Conservation (phyloP, 495 filamentous ascomycete genomes). For the Amorphotheca resinae region DNA sequence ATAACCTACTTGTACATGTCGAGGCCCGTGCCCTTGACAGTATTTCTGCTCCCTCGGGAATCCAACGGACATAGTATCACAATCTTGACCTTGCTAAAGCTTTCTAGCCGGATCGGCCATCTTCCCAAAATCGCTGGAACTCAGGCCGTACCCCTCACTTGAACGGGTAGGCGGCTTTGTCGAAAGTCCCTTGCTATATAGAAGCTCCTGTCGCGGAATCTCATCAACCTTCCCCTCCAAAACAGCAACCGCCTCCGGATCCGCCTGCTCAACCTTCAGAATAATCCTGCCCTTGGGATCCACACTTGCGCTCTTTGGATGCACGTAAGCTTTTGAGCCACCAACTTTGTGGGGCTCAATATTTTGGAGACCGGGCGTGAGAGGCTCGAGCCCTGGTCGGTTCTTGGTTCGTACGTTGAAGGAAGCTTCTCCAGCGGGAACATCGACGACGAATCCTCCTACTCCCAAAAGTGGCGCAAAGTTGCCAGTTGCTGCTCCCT, state of each 20-base stretch:
- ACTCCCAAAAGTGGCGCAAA: slow-evolving; percentile 30
- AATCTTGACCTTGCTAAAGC: no score
- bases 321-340: slow-evolving; percentile 54
- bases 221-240: slow-evolving; percentile 29
- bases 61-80: no score
- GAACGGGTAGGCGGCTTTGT: neutral
- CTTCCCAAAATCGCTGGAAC: neutral
- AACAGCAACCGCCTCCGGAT: slow-evolving; percentile 34
- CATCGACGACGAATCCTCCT: slow-evolving; percentile 33
- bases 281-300: slow-evolving; percentile 47
- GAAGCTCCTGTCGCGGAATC: slow-evolving; percentile 1
- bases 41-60: neutral
- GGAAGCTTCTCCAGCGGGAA: slow-evolving; percentile 18
- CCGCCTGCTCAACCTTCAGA: slow-evolving; percentile 35
- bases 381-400: slow-evolving; percentile 1
- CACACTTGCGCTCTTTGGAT: slow-evolving; percentile 41
- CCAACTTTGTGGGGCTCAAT: slow-evolving; percentile 50
- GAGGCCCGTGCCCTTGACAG: no score
- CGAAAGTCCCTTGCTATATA: neutral
- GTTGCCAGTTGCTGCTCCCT: slow-evolving; percentile 10
- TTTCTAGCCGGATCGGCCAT: neutral
- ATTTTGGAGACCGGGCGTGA: slow-evolving; percentile 26
- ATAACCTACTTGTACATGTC: neutral
- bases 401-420: slow-evolving; percentile 13
- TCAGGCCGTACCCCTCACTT: neutral